Percentiles rank a stretch among this genome's conserved stretches.
Evolutionary conservation across 108 stramenopile genomes (phyloP).

Genomic region (Cylindrotheca fusiformis): DNA sequence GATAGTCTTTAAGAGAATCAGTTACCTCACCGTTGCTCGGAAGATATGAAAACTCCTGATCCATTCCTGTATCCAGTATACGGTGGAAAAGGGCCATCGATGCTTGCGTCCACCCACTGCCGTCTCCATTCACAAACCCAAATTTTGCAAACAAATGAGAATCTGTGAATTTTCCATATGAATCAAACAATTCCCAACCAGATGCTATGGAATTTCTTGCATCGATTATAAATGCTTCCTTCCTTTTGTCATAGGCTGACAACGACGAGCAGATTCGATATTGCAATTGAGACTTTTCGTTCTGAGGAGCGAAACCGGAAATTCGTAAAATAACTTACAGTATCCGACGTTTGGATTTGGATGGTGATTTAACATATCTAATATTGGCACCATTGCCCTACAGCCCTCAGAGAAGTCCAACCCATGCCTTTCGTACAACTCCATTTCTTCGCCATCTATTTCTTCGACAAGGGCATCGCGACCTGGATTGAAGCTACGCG

Average conservation of each 20-base stretch:
- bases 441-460: slow-evolving; percentile 6
- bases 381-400: slow-evolving; percentile 75
- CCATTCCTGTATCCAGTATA: slow-evolving; percentile 48
- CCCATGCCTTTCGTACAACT: slow-evolving; percentile 27
- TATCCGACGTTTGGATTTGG: slow-evolving; percentile 68
- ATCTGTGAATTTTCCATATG: slow-evolving; percentile 80
- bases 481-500: slow-evolving; percentile 63
- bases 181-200: slow-evolving; percentile 52
- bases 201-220: slow-evolving; percentile 28
- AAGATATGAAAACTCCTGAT: slow-evolving; percentile 58
- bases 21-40: slow-evolving; percentile 18
- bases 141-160: slow-evolving; percentile 76
- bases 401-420: slow-evolving; percentile 49
- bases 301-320: background rate
- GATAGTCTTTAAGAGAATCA: slow-evolving; percentile 14
- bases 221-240: slow-evolving; percentile 50
- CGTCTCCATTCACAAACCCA: slow-evolving; percentile 87
- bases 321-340: background rate
- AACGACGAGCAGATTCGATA: too few relatives aligned
- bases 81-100: slow-evolving; percentile 63
- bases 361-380: slow-evolving; percentile 84
- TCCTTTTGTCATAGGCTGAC: slow-evolving; percentile 43
- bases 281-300: too few relatives aligned
- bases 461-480: slow-evolving; percentile 1
- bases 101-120: slow-evolving; percentile 68